Evolutionary conservation across 805 yeast genomes (phyloP).

Genomic region (Candida peoriensis): DNA sequence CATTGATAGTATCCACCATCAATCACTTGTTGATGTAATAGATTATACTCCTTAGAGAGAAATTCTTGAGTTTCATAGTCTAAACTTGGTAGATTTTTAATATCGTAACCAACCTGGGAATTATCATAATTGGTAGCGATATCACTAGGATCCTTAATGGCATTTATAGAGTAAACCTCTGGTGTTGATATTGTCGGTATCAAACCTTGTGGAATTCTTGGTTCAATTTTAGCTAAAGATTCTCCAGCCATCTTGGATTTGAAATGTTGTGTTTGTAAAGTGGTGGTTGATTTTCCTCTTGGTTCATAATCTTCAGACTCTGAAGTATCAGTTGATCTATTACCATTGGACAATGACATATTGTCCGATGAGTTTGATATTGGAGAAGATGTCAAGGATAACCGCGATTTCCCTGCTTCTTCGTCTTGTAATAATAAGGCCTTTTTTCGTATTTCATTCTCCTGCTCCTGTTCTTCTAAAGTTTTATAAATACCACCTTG

Average conservation of each 20-base stretch:
- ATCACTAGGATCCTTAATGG: conserved; percentile 51
- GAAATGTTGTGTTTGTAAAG: background rate
- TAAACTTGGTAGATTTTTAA: conserved; percentile 53
- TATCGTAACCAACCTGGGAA: conserved; percentile 47
- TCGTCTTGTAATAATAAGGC: background rate
- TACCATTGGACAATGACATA: conserved; percentile 1
- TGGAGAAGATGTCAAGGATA: too few species aligned
- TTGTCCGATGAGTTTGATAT: conserved; percentile 3
- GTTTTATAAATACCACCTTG: conserved; percentile 63
- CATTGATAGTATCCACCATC: conserved; percentile 65
- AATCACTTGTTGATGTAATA: conserved; percentile 50
- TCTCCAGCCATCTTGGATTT: conserved; percentile 32
- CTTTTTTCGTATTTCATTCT: too few species aligned
- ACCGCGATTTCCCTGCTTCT: background rate
- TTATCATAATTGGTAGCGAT: conserved; percentile 56
- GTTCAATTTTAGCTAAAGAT: conserved; percentile 37
- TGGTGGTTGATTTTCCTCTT: conserved; percentile 2
- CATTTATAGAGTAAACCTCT: conserved; percentile 23
- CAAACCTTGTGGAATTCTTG: conserved; percentile 46
- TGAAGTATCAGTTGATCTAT: conserved; percentile 13
- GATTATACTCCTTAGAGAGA: conserved; percentile 53
- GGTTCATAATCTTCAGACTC: conserved; percentile 13
- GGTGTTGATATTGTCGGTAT: conserved; percentile 35
- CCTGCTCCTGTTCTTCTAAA: conserved; percentile 23
- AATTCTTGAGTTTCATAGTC: conserved; percentile 61